These are phyloP conservation scores for Solanum verrucosum DNA, from an alignment of 257 asterid genomes.

Conservation along the genomic window DNA sequence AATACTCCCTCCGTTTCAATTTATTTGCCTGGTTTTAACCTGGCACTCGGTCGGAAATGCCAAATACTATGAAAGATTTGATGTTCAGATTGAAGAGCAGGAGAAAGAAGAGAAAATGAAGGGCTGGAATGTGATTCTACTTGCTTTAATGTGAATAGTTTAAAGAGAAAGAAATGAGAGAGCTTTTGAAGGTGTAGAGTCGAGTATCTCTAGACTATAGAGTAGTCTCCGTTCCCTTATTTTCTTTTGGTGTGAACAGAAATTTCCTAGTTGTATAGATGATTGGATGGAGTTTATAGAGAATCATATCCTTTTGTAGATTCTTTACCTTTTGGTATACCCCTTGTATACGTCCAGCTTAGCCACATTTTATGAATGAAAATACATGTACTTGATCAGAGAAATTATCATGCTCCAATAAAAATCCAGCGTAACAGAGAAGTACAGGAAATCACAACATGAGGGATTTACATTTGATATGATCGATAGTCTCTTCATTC, in stretches of 20 bases:
- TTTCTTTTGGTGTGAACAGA: background rate
- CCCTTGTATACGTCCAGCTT: background rate
- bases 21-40: background rate
- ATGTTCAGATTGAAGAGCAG: background rate
- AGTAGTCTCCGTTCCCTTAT: background rate
- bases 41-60: background rate
- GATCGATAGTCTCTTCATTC: slow-evolving; percentile 74
- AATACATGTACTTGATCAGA: background rate
- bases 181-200: background rate
- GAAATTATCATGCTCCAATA: background rate
- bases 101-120: background rate
- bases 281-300: background rate
- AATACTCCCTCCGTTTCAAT: background rate
- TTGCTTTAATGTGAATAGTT: background rate
- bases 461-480: slow-evolving; percentile 68
- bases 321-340: background rate
- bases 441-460: background rate
- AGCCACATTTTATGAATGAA: background rate
- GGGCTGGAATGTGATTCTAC: background rate
- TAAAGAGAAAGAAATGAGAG: background rate
- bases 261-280: background rate
- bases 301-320: background rate
- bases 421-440: background rate
- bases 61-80: background rate
- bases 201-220: background rate